phyloP scores from a whole-genome alignment of 192 early-diverging fungal genomes.

The Phlyctochytrium arcticum region DNA sequence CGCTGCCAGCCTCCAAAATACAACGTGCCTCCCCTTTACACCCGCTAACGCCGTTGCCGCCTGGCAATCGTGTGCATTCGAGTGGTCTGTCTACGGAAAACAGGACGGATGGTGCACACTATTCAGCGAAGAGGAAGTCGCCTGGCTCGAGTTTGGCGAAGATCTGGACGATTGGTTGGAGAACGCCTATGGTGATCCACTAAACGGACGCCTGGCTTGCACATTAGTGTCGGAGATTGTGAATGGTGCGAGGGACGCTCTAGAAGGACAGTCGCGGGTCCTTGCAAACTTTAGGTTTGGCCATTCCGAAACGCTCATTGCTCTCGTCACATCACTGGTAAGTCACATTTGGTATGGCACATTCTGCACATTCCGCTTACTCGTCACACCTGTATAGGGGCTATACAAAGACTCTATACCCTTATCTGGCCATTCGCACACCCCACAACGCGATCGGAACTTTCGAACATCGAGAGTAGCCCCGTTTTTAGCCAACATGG shows the following conservation, averaged over 20 bases:
- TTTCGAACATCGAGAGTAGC: background rate
- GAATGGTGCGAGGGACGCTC: background rate
- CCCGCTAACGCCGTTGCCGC: background rate
- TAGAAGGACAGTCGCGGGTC: background rate
- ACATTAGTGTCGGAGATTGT: background rate
- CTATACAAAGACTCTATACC: background rate
- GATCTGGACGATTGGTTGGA: background rate
- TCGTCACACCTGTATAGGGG: background rate
- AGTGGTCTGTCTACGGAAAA: background rate
- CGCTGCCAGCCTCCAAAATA: background rate
- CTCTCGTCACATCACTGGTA: background rate
- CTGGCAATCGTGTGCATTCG: background rate
- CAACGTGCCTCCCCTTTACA: background rate
- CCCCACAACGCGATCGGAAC: background rate
- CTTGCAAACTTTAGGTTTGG: background rate
- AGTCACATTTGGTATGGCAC: background rate
- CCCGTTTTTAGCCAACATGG: background rate
- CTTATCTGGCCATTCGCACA: background rate
- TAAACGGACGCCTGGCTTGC: background rate
- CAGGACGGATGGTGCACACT: background rate
- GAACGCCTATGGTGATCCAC: background rate
- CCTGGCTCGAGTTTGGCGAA: background rate
- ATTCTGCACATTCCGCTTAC: background rate
- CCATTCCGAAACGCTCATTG: background rate
- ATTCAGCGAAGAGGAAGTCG: background rate